Percentiles rank a stretch among this genome's conserved stretches.
phyloP scores from a whole-genome alignment of 345 rosid genomes.

The Populus nigra region DNA sequence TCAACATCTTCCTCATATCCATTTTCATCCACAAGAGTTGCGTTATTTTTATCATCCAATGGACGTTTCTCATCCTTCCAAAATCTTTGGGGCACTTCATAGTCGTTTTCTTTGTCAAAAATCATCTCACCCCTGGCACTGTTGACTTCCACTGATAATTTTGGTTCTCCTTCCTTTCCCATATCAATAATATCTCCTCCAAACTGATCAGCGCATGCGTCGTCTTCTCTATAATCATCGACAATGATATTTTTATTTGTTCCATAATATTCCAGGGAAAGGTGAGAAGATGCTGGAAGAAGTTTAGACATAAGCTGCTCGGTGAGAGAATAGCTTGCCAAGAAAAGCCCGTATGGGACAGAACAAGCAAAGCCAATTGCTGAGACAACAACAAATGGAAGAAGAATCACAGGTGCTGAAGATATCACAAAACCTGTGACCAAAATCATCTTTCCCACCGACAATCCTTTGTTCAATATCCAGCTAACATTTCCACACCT shows the following conservation, averaged over 20 bases:
- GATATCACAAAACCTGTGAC: constrained; percentile 48
- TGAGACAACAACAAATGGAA: constrained; percentile 57
- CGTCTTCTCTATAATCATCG: constrained; percentile 18
- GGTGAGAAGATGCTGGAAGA: constrained; percentile 37
- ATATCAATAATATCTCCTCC: not conserved
- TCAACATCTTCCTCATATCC: not conserved
- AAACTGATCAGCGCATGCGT: constrained; percentile 5
- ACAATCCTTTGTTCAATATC: constrained; percentile 46
- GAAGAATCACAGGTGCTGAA: constrained; percentile 61
- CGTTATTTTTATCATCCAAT: not conserved
- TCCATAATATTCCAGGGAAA: not conserved
- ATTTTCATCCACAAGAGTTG: constrained; percentile 2
- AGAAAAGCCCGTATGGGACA: constrained; percentile 57
- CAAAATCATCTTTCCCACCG: constrained; percentile 56
- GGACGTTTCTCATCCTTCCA: no score
- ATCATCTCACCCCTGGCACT: no score
- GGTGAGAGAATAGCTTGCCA: constrained; percentile 69
- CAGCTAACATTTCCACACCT: constrained; percentile 38
- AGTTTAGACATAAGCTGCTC: constrained; percentile 64
- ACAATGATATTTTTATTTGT: not conserved
- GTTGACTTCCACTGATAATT: no score
- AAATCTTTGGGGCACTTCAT: no score
- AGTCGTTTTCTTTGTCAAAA: no score
- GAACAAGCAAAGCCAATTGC: constrained; percentile 53
- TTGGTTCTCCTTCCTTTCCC: no score